phyloP scores from a whole-genome alignment of 192 early-diverging fungal genomes.

The Umbelopsis sp. region DNA sequence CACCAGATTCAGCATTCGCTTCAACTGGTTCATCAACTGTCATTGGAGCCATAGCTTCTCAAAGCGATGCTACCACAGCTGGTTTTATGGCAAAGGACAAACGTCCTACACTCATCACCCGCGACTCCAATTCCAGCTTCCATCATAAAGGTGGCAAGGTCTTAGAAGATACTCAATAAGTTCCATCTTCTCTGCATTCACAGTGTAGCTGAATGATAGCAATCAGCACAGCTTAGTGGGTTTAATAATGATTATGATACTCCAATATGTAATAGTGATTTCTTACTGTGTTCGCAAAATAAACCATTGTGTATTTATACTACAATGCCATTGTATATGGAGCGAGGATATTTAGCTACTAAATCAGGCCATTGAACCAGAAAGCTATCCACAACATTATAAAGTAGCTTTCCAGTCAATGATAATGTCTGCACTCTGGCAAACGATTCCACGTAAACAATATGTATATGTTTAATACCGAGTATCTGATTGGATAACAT shows the following conservation, averaged over 20 bases:
- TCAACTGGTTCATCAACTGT: not conserved
- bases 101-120: not conserved
- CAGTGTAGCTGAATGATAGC: not conserved
- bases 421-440: conserved; percentile 86
- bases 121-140: conserved; percentile 13
- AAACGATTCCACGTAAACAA: conserved; percentile 92
- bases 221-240: not conserved
- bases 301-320: conserved; percentile 47
- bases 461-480: conserved; percentile 54
- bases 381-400: conserved; percentile 80
- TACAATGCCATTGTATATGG: conserved; percentile 65
- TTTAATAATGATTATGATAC: not conserved
- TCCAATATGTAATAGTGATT: not conserved
- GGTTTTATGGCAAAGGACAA: not conserved
- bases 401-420: conserved; percentile 83
- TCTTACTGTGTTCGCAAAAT: too few species aligned
- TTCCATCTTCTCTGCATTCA: not conserved
- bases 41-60: not conserved
- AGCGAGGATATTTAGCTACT: conserved; percentile 52
- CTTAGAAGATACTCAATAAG: not conserved
- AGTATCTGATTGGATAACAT: conserved; percentile 42
- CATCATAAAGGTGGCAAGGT: not conserved
- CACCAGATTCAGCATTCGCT: not conserved
- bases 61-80: not conserved
- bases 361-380: conserved; percentile 90